These are phyloP conservation scores for Salix koriyanagi DNA, from an alignment of 345 rosid species.

Conservation along the genomic window DNA sequence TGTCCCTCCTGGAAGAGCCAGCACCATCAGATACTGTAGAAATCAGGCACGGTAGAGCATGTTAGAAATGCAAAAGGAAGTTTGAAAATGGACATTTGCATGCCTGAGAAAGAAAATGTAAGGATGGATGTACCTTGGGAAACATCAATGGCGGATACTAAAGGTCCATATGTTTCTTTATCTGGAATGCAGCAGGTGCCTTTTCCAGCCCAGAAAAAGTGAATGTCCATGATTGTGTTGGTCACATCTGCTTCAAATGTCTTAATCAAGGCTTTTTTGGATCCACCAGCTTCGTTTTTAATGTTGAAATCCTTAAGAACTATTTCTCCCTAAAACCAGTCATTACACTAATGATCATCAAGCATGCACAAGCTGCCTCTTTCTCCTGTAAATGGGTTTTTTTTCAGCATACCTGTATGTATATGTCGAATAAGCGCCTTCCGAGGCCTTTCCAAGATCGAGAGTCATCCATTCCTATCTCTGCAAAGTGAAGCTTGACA, in stretches of 20 bases:
- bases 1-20: conserved; percentile 15
- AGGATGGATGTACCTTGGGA: conserved; percentile 32
- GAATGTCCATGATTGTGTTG: conserved; percentile 44
- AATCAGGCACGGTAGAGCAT: background rate
- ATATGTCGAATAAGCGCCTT: conserved; percentile 46
- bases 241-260: conserved; percentile 45
- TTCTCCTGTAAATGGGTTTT: background rate
- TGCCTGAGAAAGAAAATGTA: background rate
- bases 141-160: conserved; percentile 50
- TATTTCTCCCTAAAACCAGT: conserved; percentile 35
- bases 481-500: conserved; percentile 51
- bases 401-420: conserved; percentile 39
- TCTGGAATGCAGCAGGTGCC: conserved; percentile 62
- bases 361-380: background rate
- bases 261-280: conserved; percentile 39
- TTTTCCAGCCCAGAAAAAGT: conserved; percentile 60
- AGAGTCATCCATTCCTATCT: conserved; percentile 45
- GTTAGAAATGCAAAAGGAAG: background rate
- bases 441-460: conserved; percentile 54
- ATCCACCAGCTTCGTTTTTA: conserved; percentile 48
- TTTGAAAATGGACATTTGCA: background rate
- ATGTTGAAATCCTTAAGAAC: conserved; percentile 47
- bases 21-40: conserved; percentile 13
- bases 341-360: background rate
- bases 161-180: conserved; percentile 53